Evolutionary conservation across 768 basidiomycete species (phyloP).

Genomic region (Tylopilus sp.): DNA sequence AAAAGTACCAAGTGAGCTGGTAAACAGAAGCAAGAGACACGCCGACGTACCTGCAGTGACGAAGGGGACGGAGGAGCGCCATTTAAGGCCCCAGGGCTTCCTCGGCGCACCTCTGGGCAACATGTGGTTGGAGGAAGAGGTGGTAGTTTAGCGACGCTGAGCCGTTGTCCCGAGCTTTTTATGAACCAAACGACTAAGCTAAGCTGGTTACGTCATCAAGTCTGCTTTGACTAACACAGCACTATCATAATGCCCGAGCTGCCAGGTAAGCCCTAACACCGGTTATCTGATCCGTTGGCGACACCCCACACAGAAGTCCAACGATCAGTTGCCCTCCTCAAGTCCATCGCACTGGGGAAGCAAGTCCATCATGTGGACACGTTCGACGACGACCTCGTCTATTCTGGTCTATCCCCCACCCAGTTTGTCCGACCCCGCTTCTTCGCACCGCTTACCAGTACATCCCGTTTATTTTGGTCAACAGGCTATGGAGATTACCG

Average conservation of each 20-base stretch:
- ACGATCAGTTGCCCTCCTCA: slow-evolving; percentile 56
- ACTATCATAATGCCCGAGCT: background rate
- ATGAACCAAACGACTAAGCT: background rate
- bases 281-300: background rate
- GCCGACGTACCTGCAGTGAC: slow-evolving; percentile 42
- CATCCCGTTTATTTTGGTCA: slow-evolving; percentile 3
- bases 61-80: slow-evolving; percentile 59
- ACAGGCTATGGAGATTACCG: slow-evolving; percentile 53
- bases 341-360: slow-evolving; percentile 49
- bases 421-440: slow-evolving; percentile 52
- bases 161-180: no score
- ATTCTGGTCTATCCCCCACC: slow-evolving; percentile 48
- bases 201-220: background rate
- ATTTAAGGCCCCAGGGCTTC: slow-evolving; percentile 45
- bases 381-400: slow-evolving; percentile 60
- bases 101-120: background rate
- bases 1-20: background rate
- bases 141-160: no score
- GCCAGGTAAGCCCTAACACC: slow-evolving; percentile 36
- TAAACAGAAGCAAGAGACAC: no score
- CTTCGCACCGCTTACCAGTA: background rate
- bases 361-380: slow-evolving; percentile 55
- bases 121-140: no score
- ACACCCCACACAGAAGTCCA: slow-evolving; percentile 55
- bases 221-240: background rate